Percentiles rank a stretch among this genome's conserved stretches.
phyloP scores from a whole-genome alignment of 371 early-diverging fungal genomes.

The Mucor indicus region DNA sequence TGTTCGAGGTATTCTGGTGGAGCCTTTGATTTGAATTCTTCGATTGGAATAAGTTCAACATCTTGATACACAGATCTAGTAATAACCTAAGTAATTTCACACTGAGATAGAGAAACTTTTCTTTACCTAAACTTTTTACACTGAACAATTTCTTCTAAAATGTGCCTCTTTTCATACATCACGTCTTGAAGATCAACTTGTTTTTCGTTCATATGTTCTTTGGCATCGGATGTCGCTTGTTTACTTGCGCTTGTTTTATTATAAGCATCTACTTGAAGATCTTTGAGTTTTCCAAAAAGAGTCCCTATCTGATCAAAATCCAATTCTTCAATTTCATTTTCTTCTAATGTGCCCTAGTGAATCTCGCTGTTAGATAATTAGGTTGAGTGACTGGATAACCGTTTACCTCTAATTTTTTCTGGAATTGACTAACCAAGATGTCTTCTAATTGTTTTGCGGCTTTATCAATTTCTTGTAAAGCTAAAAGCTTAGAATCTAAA shows the following conservation, averaged over 20 bases:
- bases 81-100: background rate
- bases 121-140: constrained; percentile 46
- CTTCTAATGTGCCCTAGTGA: constrained; percentile 21
- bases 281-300: constrained; percentile 22
- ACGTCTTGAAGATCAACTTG: constrained; percentile 43
- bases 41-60: constrained; percentile 39
- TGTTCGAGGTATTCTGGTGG: constrained; percentile 26
- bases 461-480: constrained; percentile 3
- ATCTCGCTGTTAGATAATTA: background rate
- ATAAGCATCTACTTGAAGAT: constrained; percentile 26
- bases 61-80: constrained; percentile 49
- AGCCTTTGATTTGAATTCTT: constrained; percentile 35
- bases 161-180: constrained; percentile 46
- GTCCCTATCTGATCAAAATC: constrained; percentile 15
- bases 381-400: background rate
- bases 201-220: constrained; percentile 37
- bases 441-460: constrained; percentile 7
- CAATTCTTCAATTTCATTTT: background rate
- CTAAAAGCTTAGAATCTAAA: background rate
- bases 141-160: constrained; percentile 43
- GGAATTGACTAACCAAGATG: constrained; percentile 4
- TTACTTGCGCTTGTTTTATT: constrained; percentile 27
- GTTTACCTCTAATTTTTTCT: constrained; percentile 9
- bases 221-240: constrained; percentile 41
- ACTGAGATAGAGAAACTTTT: background rate